Conservation (phyloP, 108 stramenopile species). For the Nitzschia inconspicua region DNA sequence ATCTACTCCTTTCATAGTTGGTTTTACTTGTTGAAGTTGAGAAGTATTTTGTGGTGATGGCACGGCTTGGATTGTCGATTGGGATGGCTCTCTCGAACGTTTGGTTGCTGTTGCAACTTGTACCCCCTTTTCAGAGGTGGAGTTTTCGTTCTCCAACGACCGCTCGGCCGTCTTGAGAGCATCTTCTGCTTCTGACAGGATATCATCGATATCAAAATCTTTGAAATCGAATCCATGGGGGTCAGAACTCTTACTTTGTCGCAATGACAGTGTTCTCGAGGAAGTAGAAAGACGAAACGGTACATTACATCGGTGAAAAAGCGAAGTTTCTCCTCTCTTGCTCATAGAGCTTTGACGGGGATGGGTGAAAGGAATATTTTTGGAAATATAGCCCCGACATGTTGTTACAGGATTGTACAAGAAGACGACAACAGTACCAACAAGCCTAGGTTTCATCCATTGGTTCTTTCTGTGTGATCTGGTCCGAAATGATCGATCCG, state of each 20-base stretch:
- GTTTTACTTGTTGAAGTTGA: background rate
- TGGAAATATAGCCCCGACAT: no score
- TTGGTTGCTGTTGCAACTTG: background rate
- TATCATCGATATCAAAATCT: constrained; percentile 18
- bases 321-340: no score
- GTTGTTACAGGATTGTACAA: no score
- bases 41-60: background rate
- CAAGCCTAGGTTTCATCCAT: no score
- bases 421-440: no score
- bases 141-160: background rate
- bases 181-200: constrained; percentile 18
- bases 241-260: background rate
- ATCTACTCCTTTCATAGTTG: no score
- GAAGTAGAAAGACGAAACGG: background rate
- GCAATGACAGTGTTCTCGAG: background rate
- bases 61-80: background rate
- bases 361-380: no score
- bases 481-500: no score
- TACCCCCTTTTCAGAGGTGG: background rate
- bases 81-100: background rate
- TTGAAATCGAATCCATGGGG: background rate
- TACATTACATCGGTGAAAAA: no score
- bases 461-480: no score
- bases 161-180: constrained; percentile 7
- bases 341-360: no score